These are phyloP conservation scores for Zasmidium cellare DNA, from an alignment of 2,329 filamentous ascomycete species.

Conservation along the genomic window DNA sequence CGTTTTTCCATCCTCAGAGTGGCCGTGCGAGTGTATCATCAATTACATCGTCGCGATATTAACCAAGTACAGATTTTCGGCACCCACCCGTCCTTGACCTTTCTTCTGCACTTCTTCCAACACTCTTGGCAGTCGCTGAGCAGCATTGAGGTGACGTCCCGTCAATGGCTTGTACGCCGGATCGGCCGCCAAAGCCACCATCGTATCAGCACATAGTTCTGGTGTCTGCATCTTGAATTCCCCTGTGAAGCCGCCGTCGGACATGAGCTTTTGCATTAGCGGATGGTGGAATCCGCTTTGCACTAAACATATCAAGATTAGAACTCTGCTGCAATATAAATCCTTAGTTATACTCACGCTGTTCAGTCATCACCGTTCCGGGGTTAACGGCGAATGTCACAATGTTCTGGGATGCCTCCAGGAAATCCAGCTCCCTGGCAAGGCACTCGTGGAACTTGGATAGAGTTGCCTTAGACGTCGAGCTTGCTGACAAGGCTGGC, in stretches of 20 bases:
- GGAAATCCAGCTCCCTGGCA: conserved; percentile 11
- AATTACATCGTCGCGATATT: conserved; percentile 9
- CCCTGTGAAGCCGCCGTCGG: not conserved
- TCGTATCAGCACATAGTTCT: conserved; percentile 18
- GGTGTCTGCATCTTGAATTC: conserved; percentile 13
- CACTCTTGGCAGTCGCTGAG: conserved; percentile 12
- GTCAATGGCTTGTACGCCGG: conserved; percentile 17
- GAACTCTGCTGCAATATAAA: too few species aligned
- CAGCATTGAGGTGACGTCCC: conserved; percentile 21
- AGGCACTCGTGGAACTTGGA: conserved; percentile 26
- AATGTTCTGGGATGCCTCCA: conserved; percentile 11
- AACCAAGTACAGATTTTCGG: conserved; percentile 20
- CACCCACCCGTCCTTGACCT: conserved; percentile 15
- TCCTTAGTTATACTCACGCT: too few species aligned
- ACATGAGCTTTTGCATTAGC: too few species aligned
- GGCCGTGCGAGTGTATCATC: too few species aligned
- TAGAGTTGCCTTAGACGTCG: conserved; percentile 26
- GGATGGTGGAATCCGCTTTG: too few species aligned
- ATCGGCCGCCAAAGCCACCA: conserved; percentile 23
- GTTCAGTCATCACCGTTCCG: conserved; percentile 19
- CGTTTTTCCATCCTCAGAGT: too few species aligned
- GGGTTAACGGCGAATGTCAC: conserved; percentile 23
- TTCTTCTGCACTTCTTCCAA: conserved; percentile 22
- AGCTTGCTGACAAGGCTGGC: conserved; percentile 24
- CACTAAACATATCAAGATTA: too few species aligned